Evolutionary conservation across 2,329 filamentous ascomycete species (phyloP), one percentile per base, ranked within the genome.

Genomic region (Penicillium sp.): DNA sequence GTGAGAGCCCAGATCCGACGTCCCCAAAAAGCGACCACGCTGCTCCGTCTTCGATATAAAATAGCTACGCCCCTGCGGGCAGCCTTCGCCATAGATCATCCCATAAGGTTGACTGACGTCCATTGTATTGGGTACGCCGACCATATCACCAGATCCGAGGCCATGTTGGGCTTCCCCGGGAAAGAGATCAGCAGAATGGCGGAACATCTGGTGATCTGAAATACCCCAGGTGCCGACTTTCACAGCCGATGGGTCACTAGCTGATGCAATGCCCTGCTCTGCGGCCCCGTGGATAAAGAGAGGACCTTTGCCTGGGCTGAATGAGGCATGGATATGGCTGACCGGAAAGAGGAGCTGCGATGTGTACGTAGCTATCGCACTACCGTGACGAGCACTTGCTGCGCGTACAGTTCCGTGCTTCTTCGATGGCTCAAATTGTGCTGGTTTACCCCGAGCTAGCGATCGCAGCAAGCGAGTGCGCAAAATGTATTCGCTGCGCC

Each of bases 401-500:
- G 77, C 73, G 19, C 82, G 78, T 18, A 79, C 72, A 7, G 82
- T 74, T 10, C 84, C 83, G 52, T 82, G 69, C 65, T 79, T 74
- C 43, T 78, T 74, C 29, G 79, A 70, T 9, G 78, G 76, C 35
- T 86, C 81, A 14, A 63, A 81, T 76, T 55, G 67, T 9, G 71
- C 67, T 35, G 93, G 91, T 68, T 92, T 96, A 47, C 93, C 94
- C 56, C 90, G 86, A 43, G 82, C 83, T 53, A 97, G 78, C 58
- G 90, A 94, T 41, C 91, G 84, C 48, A 97, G 77, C 47, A 97
- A 81, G 43, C 90, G 84, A 2, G 91, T 97, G 43, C 94, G 84
- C 53, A 96, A 76, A 44, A 97, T 88, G 67, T 97, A 99, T 72
- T 99, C 94, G 73, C 90, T 97, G 63, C 93, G 84, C 93, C 94